Percentiles rank a stretch among this genome's conserved stretches.
These are phyloP conservation scores for Fusarium verticillioides DNA, from an alignment of 2,329 filamentous ascomycete species.

Conservation along the genomic window DNA sequence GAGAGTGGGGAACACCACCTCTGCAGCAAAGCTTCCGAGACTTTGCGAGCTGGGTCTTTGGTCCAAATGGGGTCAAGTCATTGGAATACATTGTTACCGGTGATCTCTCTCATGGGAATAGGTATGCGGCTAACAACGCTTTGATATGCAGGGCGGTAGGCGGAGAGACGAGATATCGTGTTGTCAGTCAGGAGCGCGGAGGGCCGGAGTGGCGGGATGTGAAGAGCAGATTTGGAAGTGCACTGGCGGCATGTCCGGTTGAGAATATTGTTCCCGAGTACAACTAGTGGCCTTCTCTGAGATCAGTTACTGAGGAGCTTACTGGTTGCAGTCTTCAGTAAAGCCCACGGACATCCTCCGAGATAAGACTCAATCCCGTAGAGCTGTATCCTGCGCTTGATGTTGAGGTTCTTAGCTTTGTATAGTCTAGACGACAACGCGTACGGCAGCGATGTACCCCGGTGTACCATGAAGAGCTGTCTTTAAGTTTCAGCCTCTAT, in stretches of 20 bases:
- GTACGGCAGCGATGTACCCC: accelerated
- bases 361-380: neutral
- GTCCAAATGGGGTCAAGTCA: accelerated
- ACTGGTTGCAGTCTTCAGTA: too few species aligned
- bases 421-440: neutral
- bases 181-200: neutral
- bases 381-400: neutral
- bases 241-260: neutral
- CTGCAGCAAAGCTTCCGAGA: neutral
- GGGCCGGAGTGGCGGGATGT: neutral
- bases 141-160: neutral
- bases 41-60: neutral
- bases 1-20: neutral
- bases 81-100: neutral
- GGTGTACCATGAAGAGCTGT: neutral
- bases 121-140: neutral
- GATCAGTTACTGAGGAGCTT: neutral
- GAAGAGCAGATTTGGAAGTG: neutral
- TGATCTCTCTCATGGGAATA: accelerated
- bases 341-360: neutral
- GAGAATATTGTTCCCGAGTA: neutral
- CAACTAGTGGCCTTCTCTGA: neutral
- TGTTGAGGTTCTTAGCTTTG: neutral
- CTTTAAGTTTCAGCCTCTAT: neutral
- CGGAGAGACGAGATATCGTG: neutral